Evolutionary conservation across 352 stramenopile species (phyloP).

Genomic region (Phytopythium montanum): DNA sequence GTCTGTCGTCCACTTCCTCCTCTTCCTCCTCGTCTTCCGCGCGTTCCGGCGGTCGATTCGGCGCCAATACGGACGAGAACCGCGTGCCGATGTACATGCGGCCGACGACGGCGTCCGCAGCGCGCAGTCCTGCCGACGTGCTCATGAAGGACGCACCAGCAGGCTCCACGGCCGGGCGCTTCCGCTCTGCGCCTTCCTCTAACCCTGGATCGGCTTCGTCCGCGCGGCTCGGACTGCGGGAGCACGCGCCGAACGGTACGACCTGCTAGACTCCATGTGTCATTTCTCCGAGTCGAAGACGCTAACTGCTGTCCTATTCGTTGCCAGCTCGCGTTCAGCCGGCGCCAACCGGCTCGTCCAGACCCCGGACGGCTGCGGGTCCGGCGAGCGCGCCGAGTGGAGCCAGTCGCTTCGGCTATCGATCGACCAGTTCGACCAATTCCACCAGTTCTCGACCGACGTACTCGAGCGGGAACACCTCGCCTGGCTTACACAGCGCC

Average conservation of each 20-base stretch:
- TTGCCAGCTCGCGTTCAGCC: slow-evolving; percentile 19
- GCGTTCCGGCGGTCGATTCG: background rate
- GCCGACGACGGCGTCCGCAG: slow-evolving; percentile 6
- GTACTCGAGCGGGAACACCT: slow-evolving; percentile 2
- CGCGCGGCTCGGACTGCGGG: slow-evolving; percentile 6
- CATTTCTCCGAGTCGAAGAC: background rate
- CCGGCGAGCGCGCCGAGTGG: background rate
- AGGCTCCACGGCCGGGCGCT: slow-evolving; percentile 5
- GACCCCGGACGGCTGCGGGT: background rate
- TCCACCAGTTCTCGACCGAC: slow-evolving; percentile 13
- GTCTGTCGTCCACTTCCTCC: background rate
- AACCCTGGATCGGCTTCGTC: slow-evolving; percentile 5
- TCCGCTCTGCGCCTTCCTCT: slow-evolving; percentile 4
- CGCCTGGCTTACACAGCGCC: slow-evolving; percentile 9
- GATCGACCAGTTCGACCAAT: no score
- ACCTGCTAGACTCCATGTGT: background rate
- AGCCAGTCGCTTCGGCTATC: slow-evolving; percentile 2
- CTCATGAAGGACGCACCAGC: slow-evolving; percentile 2
- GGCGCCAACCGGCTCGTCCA: slow-evolving; percentile 22
- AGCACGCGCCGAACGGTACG: slow-evolving; percentile 12
- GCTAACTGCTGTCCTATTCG: background rate
- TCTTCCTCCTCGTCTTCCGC: background rate
- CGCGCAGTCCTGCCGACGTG: slow-evolving; percentile 2
- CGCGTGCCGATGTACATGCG: slow-evolving; percentile 24
- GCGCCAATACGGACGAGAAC: slow-evolving; percentile 25